A percentile compares a stretch with the other conserved stretches of the same genome.
Conservation (phyloP, 1,139 yeast genomes). For the Candida gigantensis region DNA sequence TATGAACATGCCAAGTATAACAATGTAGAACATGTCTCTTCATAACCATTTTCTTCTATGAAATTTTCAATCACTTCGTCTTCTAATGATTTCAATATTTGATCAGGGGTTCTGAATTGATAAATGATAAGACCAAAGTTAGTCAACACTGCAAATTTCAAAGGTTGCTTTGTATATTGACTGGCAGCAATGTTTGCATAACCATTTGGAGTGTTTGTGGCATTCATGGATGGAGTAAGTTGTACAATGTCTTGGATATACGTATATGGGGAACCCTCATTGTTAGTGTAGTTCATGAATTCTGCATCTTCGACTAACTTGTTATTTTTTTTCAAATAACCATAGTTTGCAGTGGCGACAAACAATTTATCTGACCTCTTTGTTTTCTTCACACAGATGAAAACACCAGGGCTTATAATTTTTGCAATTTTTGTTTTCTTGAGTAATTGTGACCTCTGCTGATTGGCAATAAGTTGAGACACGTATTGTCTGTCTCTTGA, state of each 20-base stretch:
- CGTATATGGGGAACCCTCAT: slow-evolving; percentile 28
- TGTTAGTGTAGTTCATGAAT: slow-evolving; percentile 55
- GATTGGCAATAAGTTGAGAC: slow-evolving; percentile 43
- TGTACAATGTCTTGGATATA: slow-evolving; percentile 72
- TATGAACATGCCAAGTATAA: slow-evolving; percentile 78
- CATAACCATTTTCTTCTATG: slow-evolving; percentile 51
- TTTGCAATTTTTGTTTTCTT: slow-evolving; percentile 49
- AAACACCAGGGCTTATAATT: slow-evolving; percentile 82
- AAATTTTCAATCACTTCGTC: slow-evolving; percentile 56
- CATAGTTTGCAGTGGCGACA: slow-evolving; percentile 81
- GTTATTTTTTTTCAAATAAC: slow-evolving; percentile 69
- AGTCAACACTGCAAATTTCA: slow-evolving; percentile 80
- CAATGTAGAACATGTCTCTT: slow-evolving; percentile 86
- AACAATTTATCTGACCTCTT: slow-evolving; percentile 56
- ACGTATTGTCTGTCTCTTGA: slow-evolving; percentile 46
- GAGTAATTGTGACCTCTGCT: slow-evolving; percentile 48
- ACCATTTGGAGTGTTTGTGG: slow-evolving; percentile 73
- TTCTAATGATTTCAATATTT: slow-evolving; percentile 66
- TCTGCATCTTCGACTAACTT: slow-evolving; percentile 83
- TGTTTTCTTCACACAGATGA: slow-evolving; percentile 51
- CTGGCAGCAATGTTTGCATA: slow-evolving; percentile 82
- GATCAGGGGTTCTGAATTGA: slow-evolving; percentile 77
- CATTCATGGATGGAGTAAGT: slow-evolving; percentile 68
- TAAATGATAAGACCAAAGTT: slow-evolving; percentile 75
- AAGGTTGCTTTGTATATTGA: slow-evolving; percentile 66